Percentiles rank a stretch among this genome's conserved stretches.
Conservation (phyloP, 2,329 filamentous ascomycete species). For the Dactylellina parvicollis region DNA sequence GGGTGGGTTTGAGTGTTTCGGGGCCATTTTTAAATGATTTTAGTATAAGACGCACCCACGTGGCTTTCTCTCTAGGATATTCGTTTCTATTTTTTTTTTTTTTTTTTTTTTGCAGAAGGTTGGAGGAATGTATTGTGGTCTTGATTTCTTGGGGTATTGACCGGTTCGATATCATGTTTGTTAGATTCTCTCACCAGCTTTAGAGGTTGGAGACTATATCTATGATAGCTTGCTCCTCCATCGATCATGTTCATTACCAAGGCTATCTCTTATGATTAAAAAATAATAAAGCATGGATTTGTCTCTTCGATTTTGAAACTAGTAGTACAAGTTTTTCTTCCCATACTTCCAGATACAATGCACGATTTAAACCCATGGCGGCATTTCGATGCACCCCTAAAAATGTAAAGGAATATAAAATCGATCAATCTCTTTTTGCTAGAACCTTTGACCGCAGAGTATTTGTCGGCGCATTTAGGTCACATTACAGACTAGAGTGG, state of each 20-base stretch:
- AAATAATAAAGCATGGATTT: conserved; percentile 20
- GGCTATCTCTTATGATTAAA: neutral
- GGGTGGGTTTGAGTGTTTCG: conserved; percentile 3
- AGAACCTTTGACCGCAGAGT: conserved; percentile 44
- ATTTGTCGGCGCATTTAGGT: conserved; percentile 45
- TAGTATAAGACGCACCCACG: no score
- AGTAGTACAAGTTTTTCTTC: conserved; percentile 33
- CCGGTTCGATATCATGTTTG: neutral
- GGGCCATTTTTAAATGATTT: neutral
- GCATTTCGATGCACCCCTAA: neutral
- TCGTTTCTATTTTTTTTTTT: neutral
- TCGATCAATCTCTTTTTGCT: conserved; percentile 15
- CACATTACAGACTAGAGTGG: conserved; percentile 29
- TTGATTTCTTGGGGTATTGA: neutral
- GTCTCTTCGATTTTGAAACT: conserved; percentile 16
- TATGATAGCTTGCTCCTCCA: no score
- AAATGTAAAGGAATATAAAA: neutral
- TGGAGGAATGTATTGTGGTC: neutral
- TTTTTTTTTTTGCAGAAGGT: neutral
- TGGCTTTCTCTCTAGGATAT: neutral
- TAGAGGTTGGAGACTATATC: no score
- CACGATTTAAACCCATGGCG: conserved; percentile 5
- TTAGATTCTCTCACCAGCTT: no score
- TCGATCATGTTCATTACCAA: neutral
- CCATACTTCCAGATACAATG: conserved; percentile 20